A percentile compares a stretch with the other conserved stretches of the same genome.
Evolutionary conservation across 768 basidiomycete genomes (phyloP).

Genomic region (Scleroderma citrinum): DNA sequence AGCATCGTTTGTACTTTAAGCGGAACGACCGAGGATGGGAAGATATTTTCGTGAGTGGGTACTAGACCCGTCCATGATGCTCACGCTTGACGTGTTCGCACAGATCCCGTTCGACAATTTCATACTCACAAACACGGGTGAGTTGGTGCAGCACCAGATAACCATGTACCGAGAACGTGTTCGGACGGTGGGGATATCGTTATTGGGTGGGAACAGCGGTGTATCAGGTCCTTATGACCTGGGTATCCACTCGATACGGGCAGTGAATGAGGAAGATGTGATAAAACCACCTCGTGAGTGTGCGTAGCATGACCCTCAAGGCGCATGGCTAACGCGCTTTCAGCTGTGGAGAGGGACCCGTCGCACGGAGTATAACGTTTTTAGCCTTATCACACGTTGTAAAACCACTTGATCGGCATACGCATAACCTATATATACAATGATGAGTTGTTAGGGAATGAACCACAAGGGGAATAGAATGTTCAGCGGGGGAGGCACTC

Average conservation of each 20-base stretch:
- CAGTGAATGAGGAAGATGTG: constrained; percentile 72
- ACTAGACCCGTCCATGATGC: neutral
- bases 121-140: constrained; percentile 67
- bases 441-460: constrained; percentile 4
- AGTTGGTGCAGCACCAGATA: constrained; percentile 64
- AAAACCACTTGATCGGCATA: constrained; percentile 2
- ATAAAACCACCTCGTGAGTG: constrained; percentile 27
- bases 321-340: neutral
- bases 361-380: constrained; percentile 17
- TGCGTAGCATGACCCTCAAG: neutral
- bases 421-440: constrained; percentile 24
- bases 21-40: constrained; percentile 69
- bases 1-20: constrained; percentile 82
- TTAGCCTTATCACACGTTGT: constrained; percentile 1
- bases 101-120: constrained; percentile 82
- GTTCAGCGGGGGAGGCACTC: constrained; percentile 6
- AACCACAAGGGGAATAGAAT: constrained; percentile 11
- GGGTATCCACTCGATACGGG: constrained; percentile 72
- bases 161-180: constrained; percentile 71
- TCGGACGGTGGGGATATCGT: constrained; percentile 77
- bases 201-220: constrained; percentile 80
- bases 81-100: neutral
- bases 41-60: constrained; percentile 62
- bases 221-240: constrained; percentile 75
- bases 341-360: constrained; percentile 24